Conservation (phyloP, 2,329 filamentous ascomycete species). For the Trichoderma simmonsii region DNA sequence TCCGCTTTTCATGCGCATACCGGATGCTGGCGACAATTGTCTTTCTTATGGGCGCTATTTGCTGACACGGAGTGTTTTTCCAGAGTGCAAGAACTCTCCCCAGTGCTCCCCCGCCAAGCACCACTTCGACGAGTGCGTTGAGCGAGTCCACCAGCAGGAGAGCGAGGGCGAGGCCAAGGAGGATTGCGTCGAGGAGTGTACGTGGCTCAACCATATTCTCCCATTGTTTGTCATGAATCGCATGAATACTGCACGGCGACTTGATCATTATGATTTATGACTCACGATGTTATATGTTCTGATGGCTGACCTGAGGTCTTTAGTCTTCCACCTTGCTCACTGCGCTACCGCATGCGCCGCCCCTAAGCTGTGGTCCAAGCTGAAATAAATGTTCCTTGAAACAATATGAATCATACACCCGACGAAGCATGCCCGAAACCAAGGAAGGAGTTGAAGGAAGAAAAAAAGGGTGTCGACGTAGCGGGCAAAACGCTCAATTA, state of each 20-base stretch:
- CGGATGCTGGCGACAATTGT: neutral
- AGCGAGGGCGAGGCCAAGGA: slow-evolving; percentile 73
- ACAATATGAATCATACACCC: neutral
- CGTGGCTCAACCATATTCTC: slow-evolving; percentile 40
- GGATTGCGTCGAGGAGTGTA: slow-evolving; percentile 99
- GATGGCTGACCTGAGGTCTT: slow-evolving; percentile 5
- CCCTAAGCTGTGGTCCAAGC: slow-evolving; percentile 88
- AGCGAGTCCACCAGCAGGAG: slow-evolving; percentile 70
- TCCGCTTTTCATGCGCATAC: slow-evolving; percentile 19
- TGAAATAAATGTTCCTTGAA: slow-evolving; percentile 65
- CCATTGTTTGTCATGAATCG: neutral
- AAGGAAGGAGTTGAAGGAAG: neutral
- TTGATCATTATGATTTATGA: neutral
- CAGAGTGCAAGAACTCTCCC: slow-evolving; percentile 81
- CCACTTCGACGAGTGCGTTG: slow-evolving; percentile 97
- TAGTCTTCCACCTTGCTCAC: slow-evolving; percentile 98
- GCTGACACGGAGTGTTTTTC: slow-evolving; percentile 18
- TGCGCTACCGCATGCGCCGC: slow-evolving; percentile 91
- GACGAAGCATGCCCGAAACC: slow-evolving; percentile 9
- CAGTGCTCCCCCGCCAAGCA: slow-evolving; percentile 88
- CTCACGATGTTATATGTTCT: neutral
- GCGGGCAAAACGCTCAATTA: neutral
- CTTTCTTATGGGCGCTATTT: neutral
- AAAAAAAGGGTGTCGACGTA: neutral
- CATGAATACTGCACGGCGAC: neutral